phyloP scores from a whole-genome alignment of 306 rosid species.

The Betula pendula region DNA sequence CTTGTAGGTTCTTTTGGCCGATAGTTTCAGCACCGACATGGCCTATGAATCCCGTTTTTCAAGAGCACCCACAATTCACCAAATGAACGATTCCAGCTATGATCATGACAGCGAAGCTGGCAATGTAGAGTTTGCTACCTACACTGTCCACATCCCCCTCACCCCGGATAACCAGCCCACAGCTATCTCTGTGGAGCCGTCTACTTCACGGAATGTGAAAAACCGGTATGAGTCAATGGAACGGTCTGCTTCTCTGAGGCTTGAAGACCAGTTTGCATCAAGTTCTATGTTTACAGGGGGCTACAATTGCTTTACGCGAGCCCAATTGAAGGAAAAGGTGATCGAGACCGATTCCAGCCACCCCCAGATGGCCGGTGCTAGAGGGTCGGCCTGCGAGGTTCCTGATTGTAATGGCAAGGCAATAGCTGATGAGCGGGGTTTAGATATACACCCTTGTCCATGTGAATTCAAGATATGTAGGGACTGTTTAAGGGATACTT shows the following conservation, averaged over 20 bases:
- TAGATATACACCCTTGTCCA: constrained; percentile 61
- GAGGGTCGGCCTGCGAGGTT: constrained; percentile 57
- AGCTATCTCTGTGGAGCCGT: constrained; percentile 53
- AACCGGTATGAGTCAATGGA: constrained; percentile 60
- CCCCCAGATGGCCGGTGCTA: constrained; percentile 68
- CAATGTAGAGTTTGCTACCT: constrained; percentile 41
- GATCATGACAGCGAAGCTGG: constrained; percentile 48
- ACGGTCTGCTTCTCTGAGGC: constrained; percentile 56
- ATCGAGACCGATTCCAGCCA: constrained; percentile 59
- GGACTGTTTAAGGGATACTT: constrained; percentile 59
- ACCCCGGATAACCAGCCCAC: constrained; percentile 72
- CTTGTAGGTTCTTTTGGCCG: background rate
- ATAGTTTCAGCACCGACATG: constrained; percentile 21
- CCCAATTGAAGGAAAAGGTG: constrained; percentile 64
- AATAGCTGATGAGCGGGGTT: constrained; percentile 62
- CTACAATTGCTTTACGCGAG: constrained; percentile 52
- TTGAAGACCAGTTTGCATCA: constrained; percentile 66
- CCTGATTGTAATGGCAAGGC: constrained; percentile 62
- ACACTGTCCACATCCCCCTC: constrained; percentile 57
- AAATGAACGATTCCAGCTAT: constrained; percentile 39
- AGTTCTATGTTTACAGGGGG: constrained; percentile 76
- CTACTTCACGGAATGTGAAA: constrained; percentile 53
- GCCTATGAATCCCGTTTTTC: constrained; percentile 34
- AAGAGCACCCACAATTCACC: constrained; percentile 37
- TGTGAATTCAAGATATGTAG: constrained; percentile 67